Evolutionary conservation across 805 yeast species (phyloP).

Genomic region (Candida khao-thaluensis): DNA sequence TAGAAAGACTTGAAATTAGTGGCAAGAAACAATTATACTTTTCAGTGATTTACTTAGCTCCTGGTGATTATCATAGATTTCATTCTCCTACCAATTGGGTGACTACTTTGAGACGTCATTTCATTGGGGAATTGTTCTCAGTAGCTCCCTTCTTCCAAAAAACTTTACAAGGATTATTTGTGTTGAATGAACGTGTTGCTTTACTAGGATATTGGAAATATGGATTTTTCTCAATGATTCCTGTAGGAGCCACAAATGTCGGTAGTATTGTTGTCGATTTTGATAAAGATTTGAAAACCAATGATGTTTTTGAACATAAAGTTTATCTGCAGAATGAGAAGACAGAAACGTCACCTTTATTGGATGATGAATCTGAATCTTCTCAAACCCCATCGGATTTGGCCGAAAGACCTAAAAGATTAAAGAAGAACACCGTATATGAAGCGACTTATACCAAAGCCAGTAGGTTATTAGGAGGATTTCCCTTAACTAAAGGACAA

Average conservation of each 20-base stretch:
- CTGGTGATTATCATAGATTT: slow-evolving; percentile 97
- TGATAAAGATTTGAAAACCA: slow-evolving; percentile 86
- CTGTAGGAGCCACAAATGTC: slow-evolving; percentile 98
- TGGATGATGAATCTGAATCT: slow-evolving; percentile 14
- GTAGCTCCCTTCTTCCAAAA: slow-evolving; percentile 96
- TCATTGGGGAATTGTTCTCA: slow-evolving; percentile 90
- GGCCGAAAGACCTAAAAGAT: slow-evolving; percentile 29
- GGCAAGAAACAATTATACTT: slow-evolving; percentile 65
- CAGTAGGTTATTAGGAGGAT: slow-evolving; percentile 73
- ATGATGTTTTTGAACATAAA: slow-evolving; percentile 61
- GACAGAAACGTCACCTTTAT: slow-evolving; percentile 33
- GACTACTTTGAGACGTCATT: slow-evolving; percentile 87
- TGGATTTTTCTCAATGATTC: slow-evolving; percentile 98
- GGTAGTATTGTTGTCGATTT: slow-evolving; percentile 92
- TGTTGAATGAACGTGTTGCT: slow-evolving; percentile 93
- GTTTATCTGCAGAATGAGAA: slow-evolving; percentile 23
- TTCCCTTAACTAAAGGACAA: slow-evolving; percentile 85
- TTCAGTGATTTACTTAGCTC: slow-evolving; percentile 92
- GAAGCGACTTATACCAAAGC: slow-evolving; percentile 91
- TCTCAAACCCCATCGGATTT: not conserved
- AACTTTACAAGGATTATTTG: slow-evolving; percentile 81
- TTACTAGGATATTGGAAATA: slow-evolving; percentile 93
- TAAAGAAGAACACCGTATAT: slow-evolving; percentile 77
- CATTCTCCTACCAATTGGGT: slow-evolving; percentile 98
- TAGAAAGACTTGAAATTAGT: slow-evolving; percentile 29